Base-by-base conservation (phyloP, 768 basidiomycete genomes). In the Lyophyllum decastes region DNA sequence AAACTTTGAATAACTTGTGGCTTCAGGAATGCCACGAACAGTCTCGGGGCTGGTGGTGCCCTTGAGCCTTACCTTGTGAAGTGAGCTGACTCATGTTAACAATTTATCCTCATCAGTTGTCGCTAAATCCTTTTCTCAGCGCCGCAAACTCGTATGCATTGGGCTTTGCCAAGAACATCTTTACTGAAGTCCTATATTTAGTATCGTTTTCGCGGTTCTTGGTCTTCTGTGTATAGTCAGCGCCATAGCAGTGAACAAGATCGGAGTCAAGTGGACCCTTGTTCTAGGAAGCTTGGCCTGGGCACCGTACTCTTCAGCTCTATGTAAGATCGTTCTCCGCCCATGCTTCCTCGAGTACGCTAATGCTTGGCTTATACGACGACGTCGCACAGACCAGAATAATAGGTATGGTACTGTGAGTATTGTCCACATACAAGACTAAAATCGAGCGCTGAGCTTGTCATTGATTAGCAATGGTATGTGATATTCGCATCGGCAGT, bases 391-490 rank as follows among this genome's bases (percentile, higher is more conserved):
- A 63, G 59, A 66, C 34, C 64, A 64, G 45, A 64, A 62, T 35
- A 63, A 62, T 53, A 45, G 64, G 55, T 67, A 67, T 52, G 56
- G 64, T 24, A 64, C 59, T 22, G 58, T 61, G 25, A 21, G 57
- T 48, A 35, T 26, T 11, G 24, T 48, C n/a, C 6, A 8, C 5
- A n/a, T 27, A 9, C n/a, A 1, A 30, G n/a, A n/a, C 16, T 5
- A 6, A 17, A 17, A 16, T 1, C 10, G 17, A 19, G 5, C 19
- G 14, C 47, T 48, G 26, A 48, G 14, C 47, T 8, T 16, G 25
- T 27, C 30, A 5, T 10, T 30, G n/a, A 17, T 26, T 35, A 60
- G 57, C 49, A 64, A 62, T 63, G 61, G 64, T 60, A 52, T 43
- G 62, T 65, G 4, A 57, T 62, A 43, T 52, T 67, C 41, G 57